Percentiles rank a stretch among this genome's conserved stretches.
Conservation (phyloP, 2,329 filamentous ascomycete species). For the Seiridium unicorne region DNA sequence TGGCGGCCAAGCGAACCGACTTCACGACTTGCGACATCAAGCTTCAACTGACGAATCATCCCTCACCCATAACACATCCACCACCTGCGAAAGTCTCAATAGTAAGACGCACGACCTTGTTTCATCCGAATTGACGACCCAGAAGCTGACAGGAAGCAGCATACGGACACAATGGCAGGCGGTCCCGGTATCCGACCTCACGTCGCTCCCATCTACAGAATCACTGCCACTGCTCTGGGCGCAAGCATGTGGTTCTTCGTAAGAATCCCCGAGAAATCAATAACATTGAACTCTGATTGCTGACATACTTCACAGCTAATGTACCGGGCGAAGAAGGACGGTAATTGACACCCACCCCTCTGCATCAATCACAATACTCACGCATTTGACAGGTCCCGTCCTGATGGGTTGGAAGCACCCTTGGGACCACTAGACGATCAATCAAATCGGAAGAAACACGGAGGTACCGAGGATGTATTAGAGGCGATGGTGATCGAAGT, state of each 20-base stretch:
- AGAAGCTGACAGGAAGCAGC: slow-evolving; percentile 6
- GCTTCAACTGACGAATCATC: slow-evolving; percentile 1
- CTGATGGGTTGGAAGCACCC: slow-evolving; percentile 93
- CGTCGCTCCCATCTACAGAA: slow-evolving; percentile 69
- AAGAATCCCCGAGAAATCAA: slow-evolving; percentile 32
- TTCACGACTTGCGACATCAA: not conserved
- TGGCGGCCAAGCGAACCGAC: no score
- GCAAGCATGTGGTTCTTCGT: slow-evolving; percentile 99
- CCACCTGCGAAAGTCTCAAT: slow-evolving; percentile 1
- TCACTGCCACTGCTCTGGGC: slow-evolving; percentile 81
- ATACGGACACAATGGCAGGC: slow-evolving; percentile 32
- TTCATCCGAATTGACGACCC: not conserved
- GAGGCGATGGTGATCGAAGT: not conserved
- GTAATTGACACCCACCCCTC: slow-evolving; percentile 39
- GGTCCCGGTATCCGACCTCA: slow-evolving; percentile 36
- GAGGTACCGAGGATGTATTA: not conserved
- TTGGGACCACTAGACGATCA: slow-evolving; percentile 76
- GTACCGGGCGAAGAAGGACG: slow-evolving; percentile 96
- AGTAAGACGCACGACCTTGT: not conserved
- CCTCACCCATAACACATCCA: slow-evolving; percentile 1
- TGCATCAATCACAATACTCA: not conserved
- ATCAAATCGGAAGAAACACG: not conserved
- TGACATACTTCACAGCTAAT: slow-evolving; percentile 64
- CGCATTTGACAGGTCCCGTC: slow-evolving; percentile 55
- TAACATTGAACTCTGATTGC: not conserved